Base-by-base conservation (phyloP, 2,329 filamentous ascomycete genomes). In the Emmonsiellopsis sp. region DNA sequence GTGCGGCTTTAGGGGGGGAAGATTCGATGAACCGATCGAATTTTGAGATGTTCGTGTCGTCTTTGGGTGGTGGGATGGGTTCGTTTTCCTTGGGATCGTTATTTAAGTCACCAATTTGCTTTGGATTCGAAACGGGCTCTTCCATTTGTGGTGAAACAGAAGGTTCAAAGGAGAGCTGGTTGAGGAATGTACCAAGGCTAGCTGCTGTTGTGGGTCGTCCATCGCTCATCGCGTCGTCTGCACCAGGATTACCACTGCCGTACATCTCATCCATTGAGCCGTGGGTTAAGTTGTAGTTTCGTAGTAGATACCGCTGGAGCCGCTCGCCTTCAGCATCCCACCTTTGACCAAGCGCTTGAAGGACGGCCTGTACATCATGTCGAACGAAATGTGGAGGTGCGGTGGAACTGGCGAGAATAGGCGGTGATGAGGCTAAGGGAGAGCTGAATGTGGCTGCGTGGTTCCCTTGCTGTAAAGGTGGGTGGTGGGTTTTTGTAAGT, bases 261-360 rank as follows among this genome's bases (percentile, higher is more conserved):
- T 45, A 38, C 40, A 16, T 38, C n/a, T 51, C 53, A 20, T 51
- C 53, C 20, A 32, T 8, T 6, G 41, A 43, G 11, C 71, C 73
- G 50, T 74, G 63, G 6, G 66, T 64, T 8, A 71, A 46, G 42
- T 71, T 71, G 58, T 74, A 75, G 58, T 77, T 77, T 7, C 74
- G 69, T 41, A 68, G 66, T 8, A 77, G 64, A 57, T 76, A 77
- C 30, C 69, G 65, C 44, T 70, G 68, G 46, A 76, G 59, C 40
- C 73, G 66, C 11, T 63, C 62, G 2, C 73, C 65, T 59, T 77
- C 73, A 3, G 58, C 54, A 51, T 76, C 70, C 75, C 75, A 77
- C 59, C 70, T 73, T n/a, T 67, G 64, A 34, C 68, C 66, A 49
- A 77, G 58, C 4, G 72, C 73, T 20, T 60, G 59, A 38, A 77